Conservation (phyloP, 2,329 filamentous ascomycete species). For the Fusarium neocosmosporiellum region DNA sequence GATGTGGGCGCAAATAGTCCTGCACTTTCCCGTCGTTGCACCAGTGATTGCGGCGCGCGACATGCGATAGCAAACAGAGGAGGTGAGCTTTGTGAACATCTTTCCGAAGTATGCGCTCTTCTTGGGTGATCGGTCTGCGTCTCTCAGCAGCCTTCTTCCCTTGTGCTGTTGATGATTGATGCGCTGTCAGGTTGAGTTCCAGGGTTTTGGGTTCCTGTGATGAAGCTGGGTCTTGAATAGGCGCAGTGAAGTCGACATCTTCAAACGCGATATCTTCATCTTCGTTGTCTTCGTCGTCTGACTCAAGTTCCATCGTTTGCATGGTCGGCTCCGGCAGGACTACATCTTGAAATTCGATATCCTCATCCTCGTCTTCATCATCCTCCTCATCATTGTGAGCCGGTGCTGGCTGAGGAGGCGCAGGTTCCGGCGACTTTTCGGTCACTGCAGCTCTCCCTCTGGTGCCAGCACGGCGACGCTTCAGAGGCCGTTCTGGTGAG, state of each 20-base stretch:
- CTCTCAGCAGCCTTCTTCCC: constrained; percentile 51
- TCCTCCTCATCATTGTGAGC: constrained; percentile 38
- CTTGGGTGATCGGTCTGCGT: constrained; percentile 64
- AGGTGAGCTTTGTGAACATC: constrained; percentile 90
- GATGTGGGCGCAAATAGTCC: constrained; percentile 69
- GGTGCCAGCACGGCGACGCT: constrained; percentile 49
- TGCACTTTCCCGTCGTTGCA: constrained; percentile 83
- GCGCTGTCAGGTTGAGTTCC: constrained; percentile 64
- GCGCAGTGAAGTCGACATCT: constrained; percentile 57
- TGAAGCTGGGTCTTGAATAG: constrained; percentile 37
- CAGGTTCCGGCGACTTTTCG: neutral
- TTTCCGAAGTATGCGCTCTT: constrained; percentile 68
- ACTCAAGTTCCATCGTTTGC: constrained; percentile 63
- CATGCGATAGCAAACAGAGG: constrained; percentile 83
- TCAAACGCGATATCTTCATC: constrained; percentile 60
- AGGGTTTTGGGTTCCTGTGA: constrained; percentile 51
- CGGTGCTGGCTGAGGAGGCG: neutral
- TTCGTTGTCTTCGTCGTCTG: constrained; percentile 58
- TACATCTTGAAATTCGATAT: constrained; percentile 63
- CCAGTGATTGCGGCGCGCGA: constrained; percentile 84
- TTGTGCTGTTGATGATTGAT: constrained; percentile 49
- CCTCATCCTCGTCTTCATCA: constrained; percentile 55
- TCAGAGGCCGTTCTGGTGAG: constrained; percentile 54
- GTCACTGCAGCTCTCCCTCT: constrained; percentile 3
- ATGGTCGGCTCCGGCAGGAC: constrained; percentile 58